phyloP scores from a whole-genome alignment of 371 early-diverging fungal species.

The Mortierella sp. region DNA sequence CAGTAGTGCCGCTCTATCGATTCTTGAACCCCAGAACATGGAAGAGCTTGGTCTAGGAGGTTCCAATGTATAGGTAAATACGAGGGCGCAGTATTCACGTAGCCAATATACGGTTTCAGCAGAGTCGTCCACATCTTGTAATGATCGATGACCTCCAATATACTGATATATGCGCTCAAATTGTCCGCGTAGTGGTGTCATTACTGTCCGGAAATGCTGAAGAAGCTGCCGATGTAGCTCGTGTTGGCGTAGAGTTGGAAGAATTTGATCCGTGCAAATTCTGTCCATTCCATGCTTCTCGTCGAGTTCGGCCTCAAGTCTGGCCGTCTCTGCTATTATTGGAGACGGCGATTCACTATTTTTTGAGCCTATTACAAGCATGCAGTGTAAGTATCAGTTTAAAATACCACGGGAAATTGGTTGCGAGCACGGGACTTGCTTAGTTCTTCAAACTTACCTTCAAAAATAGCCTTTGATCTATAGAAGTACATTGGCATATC shows the following conservation, averaged over 20 bases:
- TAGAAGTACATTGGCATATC: slow-evolving; percentile 34
- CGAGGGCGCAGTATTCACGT: slow-evolving; percentile 39
- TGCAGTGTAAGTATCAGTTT: not conserved
- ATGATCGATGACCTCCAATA: slow-evolving; percentile 25
- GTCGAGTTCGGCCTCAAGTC: not conserved
- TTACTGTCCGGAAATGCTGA: slow-evolving; percentile 14
- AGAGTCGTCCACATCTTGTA: slow-evolving; percentile 20
- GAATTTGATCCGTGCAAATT: not conserved
- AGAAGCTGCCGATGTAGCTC: slow-evolving; percentile 34
- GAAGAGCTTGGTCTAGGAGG: not conserved
- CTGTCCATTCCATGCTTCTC: not conserved
- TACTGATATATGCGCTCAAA: slow-evolving; percentile 44
- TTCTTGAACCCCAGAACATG: not conserved
- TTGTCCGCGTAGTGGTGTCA: slow-evolving; percentile 14
- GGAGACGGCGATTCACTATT: not conserved
- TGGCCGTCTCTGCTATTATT: not conserved
- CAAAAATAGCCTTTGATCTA: slow-evolving; percentile 6
- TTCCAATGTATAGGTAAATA: slow-evolving; percentile 18
- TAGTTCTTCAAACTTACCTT: slow-evolving; percentile 8
- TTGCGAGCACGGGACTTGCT: not conserved
- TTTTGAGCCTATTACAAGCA: not conserved
- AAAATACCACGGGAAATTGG: not conserved
- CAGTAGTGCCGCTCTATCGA: slow-evolving; percentile 25
- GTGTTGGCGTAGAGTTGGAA: slow-evolving; percentile 20
- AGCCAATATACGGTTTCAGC: slow-evolving; percentile 35